phyloP scores from a whole-genome alignment of 768 basidiomycete genomes.

The Pulveroboletus ravenelii region DNA sequence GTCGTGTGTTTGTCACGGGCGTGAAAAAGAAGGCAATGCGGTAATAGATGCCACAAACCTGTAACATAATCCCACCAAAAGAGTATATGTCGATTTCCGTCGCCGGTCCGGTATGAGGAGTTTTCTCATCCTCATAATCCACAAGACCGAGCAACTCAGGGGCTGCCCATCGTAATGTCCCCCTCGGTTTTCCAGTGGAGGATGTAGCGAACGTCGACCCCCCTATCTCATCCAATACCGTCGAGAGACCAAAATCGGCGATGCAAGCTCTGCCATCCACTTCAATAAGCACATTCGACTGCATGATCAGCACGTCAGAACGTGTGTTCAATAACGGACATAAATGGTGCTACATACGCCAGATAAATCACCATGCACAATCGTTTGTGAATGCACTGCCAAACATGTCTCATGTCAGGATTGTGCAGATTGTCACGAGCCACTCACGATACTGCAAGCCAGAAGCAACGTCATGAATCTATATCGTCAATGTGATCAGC shows the following conservation, averaged over 20 bases:
- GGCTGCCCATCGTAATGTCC: constrained; percentile 23
- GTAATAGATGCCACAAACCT: constrained; percentile 2
- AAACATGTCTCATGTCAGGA: not conserved
- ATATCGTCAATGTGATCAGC: not conserved
- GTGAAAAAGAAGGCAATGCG: not conserved
- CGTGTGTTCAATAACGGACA: too few relatives aligned
- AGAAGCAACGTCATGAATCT: not conserved
- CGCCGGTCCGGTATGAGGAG: not conserved
- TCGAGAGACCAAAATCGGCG: not conserved
- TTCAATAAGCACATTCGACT: too few relatives aligned
- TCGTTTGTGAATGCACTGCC: not conserved
- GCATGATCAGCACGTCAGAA: too few relatives aligned
- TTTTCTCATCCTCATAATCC: not conserved
- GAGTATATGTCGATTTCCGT: not conserved
- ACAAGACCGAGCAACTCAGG: constrained; percentile 33
- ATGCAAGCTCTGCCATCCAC: too few relatives aligned
- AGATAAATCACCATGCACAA: too few relatives aligned
- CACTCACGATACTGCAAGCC: not conserved
- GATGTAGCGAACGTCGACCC: constrained; percentile 6
- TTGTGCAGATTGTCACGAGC: not conserved
- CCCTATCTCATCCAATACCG: not conserved
- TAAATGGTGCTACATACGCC: too few relatives aligned
- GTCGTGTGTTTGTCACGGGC: not conserved
- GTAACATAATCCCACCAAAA: constrained; percentile 30
- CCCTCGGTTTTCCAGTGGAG: not conserved